phyloP scores from a whole-genome alignment of 352 stramenopile genomes.

The Phytopythium ostracodes region DNA sequence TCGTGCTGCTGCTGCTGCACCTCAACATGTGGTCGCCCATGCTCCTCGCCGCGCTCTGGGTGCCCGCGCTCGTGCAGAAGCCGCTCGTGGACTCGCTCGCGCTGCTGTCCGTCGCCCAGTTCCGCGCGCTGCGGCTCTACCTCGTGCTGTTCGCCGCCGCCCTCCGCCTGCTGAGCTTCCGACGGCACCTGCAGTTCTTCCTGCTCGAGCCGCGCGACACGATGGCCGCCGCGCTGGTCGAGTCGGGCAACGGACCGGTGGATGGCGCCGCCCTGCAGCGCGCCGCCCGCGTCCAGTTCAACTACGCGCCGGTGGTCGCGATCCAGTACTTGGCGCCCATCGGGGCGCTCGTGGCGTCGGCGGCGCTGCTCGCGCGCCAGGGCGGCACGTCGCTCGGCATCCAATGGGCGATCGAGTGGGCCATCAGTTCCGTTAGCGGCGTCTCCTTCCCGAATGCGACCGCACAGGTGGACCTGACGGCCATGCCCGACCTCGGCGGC shows the following conservation, averaged over 20 bases:
- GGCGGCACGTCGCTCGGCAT: conserved; percentile 45
- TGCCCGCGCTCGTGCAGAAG: conserved; percentile 43
- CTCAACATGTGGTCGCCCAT: conserved; percentile 68
- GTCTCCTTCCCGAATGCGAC: conserved; percentile 1
- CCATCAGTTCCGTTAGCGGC: conserved; percentile 17
- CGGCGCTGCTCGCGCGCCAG: conserved; percentile 54
- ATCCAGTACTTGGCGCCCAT: conserved; percentile 74
- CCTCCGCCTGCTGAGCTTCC: conserved; percentile 54
- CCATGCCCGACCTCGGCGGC: conserved; percentile 41
- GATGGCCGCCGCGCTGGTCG: conserved; percentile 56
- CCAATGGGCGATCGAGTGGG: conserved; percentile 24
- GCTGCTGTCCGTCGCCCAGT: conserved; percentile 53
- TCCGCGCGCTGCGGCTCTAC: conserved; percentile 46
- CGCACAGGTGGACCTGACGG: conserved; percentile 10
- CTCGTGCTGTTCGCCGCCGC: conserved; percentile 42
- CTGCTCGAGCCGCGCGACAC: conserved; percentile 68
- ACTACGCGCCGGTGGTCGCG: conserved; percentile 75
- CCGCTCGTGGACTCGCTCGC: conserved; percentile 39
- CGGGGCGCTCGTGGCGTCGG: conserved; percentile 31
- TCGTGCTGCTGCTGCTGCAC: conserved; percentile 40
- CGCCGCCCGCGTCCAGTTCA: conserved; percentile 78
- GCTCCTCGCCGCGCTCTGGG: conserved; percentile 47
- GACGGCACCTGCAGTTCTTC: conserved; percentile 68
- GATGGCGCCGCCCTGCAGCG: conserved; percentile 57
- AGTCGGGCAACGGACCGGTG: conserved; percentile 37